These are phyloP conservation scores for Candida pini DNA, from an alignment of 805 yeast genomes.

Conservation along the genomic window DNA sequence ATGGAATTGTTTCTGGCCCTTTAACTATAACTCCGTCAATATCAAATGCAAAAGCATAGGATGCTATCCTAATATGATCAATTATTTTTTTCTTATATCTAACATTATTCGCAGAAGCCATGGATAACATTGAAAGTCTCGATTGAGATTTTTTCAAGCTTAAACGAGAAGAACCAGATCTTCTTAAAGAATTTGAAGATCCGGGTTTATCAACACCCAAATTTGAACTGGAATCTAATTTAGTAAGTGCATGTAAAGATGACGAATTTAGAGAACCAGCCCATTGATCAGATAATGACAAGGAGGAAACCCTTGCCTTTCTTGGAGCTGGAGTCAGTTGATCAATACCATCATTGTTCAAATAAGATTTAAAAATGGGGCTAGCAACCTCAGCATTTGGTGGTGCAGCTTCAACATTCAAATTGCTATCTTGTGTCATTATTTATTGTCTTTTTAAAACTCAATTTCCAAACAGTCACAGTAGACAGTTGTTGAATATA, in stretches of 20 bases:
- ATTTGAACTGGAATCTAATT: constrained; percentile 18
- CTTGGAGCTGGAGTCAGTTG: constrained; percentile 56
- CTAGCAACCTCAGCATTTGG: constrained; percentile 9
- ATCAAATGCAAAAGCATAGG: constrained; percentile 88
- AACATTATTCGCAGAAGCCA: constrained; percentile 26
- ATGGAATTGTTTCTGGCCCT: constrained; percentile 80
- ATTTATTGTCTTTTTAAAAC: too few species aligned
- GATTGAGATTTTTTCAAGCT: constrained; percentile 20
- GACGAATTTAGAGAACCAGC: constrained; percentile 29
- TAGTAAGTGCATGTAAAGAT: constrained; percentile 18
- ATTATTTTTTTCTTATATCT: constrained; percentile 47
- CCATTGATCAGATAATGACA: constrained; percentile 73
- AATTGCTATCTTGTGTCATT: neutral
- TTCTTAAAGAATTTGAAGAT: constrained; percentile 16
- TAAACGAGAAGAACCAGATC: constrained; percentile 13
- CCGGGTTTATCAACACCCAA: neutral
- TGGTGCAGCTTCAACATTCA: constrained; percentile 13
- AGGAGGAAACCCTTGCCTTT: constrained; percentile 57
- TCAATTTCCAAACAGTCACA: neutral
- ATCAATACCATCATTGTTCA: constrained; percentile 72
- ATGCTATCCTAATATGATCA: constrained; percentile 69
- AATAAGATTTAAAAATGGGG: constrained; percentile 37
- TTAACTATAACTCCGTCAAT: constrained; percentile 87
- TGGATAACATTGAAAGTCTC: constrained; percentile 21
- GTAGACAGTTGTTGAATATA: neutral